Evolutionary conservation across 768 basidiomycete species (phyloP), one percentile per base, ranked within the genome.

Genomic region (Rickenella mellea): DNA sequence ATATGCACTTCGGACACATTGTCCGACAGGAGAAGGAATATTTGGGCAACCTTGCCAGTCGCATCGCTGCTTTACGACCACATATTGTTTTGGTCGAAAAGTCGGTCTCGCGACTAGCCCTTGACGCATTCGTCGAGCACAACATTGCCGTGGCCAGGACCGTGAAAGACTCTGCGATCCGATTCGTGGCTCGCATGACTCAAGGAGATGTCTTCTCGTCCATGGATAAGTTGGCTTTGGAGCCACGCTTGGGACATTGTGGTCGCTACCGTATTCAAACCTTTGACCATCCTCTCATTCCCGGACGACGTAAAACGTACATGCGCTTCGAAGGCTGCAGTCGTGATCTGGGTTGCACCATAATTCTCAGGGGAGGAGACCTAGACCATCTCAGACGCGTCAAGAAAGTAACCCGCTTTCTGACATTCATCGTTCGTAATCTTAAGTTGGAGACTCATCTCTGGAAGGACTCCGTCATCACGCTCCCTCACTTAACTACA

Each of bases 251-350:
- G 19, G 94, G 94, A 2, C 83, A 94, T 52, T 98, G 93, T 55
- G 66, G 76, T 5, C 74, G 76, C 15, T 94, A 90, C 60, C 73
- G 80, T 26, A 73, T 98, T 5, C 91, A 96, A 60, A 96, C 96
- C 0, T 97, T 85, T 57, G 94, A 97, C 48, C 93, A 99, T 60
- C 73, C 78, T 10, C 69, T 93, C 29, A 99, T 98, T 30, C 91
- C 93, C n/a, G 92, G 91, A 15, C 75, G 74, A 14, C 73, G 96
- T 43, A 99, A 99, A 68, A 90, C 94, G 0, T 86, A 90, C 55
- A 92, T 99, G 90, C 83, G 96, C 1, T 98, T 99, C 54, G 96
- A 99, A 61, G 94, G 94, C 2, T 96, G 93, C 54, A 84, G 76
- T 55, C 75, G 76, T 39, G 89, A 96, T 48, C 84, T 89, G 74